Evolutionary conservation across 192 early-diverging fungal species (phyloP).

Genomic region (Radiomyces spectabilis): DNA sequence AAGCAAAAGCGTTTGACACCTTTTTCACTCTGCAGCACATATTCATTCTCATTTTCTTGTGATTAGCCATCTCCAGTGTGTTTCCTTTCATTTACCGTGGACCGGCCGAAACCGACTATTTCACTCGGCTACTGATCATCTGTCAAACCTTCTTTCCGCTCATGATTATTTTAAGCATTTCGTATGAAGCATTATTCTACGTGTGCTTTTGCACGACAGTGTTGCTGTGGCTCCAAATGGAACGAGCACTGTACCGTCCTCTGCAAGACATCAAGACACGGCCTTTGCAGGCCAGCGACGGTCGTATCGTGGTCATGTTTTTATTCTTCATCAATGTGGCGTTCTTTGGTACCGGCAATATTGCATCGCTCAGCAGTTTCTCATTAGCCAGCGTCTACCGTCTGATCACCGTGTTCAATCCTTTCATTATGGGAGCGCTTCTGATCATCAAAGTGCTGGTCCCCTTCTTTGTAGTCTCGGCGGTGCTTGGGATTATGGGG

Average conservation of each 20-base stretch:
- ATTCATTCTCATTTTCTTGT: background rate
- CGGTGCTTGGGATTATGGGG: conserved; percentile 72
- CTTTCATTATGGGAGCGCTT: conserved; percentile 82
- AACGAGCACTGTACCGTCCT: conserved; percentile 43
- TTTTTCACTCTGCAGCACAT: background rate
- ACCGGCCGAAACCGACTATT: conserved; percentile 58
- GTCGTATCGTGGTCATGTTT: conserved; percentile 64
- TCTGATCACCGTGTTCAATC: conserved; percentile 83
- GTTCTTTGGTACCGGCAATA: conserved; percentile 96
- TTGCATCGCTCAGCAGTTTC: conserved; percentile 82
- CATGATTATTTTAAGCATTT: conserved; percentile 83
- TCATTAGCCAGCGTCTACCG: conserved; percentile 84
- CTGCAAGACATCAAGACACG: conserved; percentile 2
- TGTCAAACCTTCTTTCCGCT: conserved; percentile 83
- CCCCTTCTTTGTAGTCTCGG: conserved; percentile 90
- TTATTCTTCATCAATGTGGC: conserved; percentile 87
- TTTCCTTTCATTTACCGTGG: conserved; percentile 60
- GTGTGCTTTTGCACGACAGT: conserved; percentile 68
- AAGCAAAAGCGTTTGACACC: too few relatives aligned
- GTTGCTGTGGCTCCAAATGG: conserved; percentile 71
- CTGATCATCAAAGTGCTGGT: conserved; percentile 86
- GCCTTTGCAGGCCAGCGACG: conserved; percentile 33
- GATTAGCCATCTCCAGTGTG: conserved; percentile 36
- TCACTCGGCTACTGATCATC: conserved; percentile 74
- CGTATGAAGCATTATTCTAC: conserved; percentile 88